Conservation (phyloP, 225 moss, liverwort and hornwort genomes). For the Straminergon stramineum region DNA sequence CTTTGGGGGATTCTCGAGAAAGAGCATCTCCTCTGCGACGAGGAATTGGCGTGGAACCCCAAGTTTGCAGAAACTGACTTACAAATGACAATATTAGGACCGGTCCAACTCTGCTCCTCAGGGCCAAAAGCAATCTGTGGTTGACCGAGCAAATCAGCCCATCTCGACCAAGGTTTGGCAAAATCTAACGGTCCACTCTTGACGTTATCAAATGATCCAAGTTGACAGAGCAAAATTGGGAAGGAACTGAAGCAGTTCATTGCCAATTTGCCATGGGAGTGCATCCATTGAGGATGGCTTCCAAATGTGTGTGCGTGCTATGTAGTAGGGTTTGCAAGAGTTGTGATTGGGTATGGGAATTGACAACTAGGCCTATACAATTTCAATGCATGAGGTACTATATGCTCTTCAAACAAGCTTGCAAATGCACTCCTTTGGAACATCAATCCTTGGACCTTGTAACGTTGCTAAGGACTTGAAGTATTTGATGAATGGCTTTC, state of each 20-base stretch:
- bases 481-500: background rate
- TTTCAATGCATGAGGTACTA: accelerated
- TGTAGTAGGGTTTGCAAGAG: no score
- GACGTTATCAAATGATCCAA: background rate
- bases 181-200: background rate
- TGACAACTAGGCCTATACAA: accelerated
- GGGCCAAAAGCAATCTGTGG: background rate
- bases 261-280: no score
- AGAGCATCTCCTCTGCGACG: background rate
- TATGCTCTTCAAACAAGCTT: accelerated
- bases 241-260: no score
- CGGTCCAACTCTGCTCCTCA: background rate
- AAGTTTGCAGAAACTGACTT: background rate
- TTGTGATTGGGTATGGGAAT: background rate
- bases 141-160: background rate
- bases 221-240: background rate
- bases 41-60: background rate
- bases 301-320: accelerated
- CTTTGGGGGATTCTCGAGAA: background rate
- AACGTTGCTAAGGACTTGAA: accelerated
- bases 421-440: accelerated
- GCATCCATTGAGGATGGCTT: background rate
- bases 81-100: background rate
- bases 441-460: background rate
- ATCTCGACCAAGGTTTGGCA: background rate